Conservation (phyloP, 352 stramenopile species). For the Phytophthora citricola region DNA sequence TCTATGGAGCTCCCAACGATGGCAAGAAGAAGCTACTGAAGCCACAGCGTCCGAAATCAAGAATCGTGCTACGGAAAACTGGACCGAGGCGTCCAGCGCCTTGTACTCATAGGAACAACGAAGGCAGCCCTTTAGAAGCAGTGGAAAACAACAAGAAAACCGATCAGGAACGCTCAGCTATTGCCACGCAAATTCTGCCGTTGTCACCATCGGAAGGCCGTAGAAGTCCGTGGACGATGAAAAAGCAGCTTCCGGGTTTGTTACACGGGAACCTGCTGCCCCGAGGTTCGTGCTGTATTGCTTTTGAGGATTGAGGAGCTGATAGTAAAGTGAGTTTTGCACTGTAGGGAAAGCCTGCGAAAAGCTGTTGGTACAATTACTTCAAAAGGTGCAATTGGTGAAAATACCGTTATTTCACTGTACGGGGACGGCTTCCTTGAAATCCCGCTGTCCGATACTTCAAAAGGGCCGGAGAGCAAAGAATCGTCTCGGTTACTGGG, state of each 20-base stretch:
- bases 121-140: not conserved
- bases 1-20: conserved; percentile 33
- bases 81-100: not conserved
- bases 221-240: not conserved
- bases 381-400: not conserved
- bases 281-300: not conserved
- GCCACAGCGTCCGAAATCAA: conserved; percentile 13
- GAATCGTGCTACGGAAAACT: not conserved
- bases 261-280: not conserved
- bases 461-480: not conserved
- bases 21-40: conserved; percentile 6
- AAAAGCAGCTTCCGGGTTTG: not conserved
- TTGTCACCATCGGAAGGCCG: not conserved
- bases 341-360: not conserved
- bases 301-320: not conserved
- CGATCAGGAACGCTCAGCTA: not conserved
- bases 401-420: conserved; percentile 41
- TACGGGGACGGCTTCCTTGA: conserved; percentile 68
- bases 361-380: not conserved
- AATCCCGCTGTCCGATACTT: conserved; percentile 21
- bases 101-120: not conserved
- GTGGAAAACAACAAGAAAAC: not conserved
- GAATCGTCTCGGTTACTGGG: conserved; percentile 12
- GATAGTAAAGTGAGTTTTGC: not conserved
- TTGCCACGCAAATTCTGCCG: not conserved